phyloP scores from a whole-genome alignment of 2,329 filamentous ascomycete genomes.

The Rhinocladiella mackenziei region DNA sequence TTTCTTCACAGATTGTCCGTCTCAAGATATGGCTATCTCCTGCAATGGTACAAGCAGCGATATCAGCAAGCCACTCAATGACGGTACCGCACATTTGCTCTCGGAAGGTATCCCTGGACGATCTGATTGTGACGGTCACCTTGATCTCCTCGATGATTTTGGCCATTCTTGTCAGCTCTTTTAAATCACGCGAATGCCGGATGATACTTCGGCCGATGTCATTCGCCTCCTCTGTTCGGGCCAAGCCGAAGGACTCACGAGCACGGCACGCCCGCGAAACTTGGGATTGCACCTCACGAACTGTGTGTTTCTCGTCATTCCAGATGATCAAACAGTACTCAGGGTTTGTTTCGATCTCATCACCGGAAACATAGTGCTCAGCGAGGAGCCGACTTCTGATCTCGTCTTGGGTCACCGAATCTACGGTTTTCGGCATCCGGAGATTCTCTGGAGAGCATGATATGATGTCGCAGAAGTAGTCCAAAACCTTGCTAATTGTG shows the following conservation, averaged over 20 bases:
- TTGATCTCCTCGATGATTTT: constrained; percentile 91
- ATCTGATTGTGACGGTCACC: constrained; percentile 90
- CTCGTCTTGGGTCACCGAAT: constrained; percentile 79
- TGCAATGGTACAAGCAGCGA: constrained; percentile 81
- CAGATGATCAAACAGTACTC: constrained; percentile 86
- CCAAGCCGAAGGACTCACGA: constrained; percentile 62
- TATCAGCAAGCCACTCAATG: constrained; percentile 92
- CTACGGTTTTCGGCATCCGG: constrained; percentile 74
- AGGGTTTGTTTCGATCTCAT: constrained; percentile 58
- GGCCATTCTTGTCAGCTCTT: constrained; percentile 70
- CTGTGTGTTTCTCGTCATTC: constrained; percentile 99
- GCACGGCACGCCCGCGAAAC: constrained; percentile 83
- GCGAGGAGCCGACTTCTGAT: constrained; percentile 69
- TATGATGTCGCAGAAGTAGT: constrained; percentile 96
- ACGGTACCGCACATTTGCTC: constrained; percentile 99
- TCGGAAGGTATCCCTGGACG: constrained; percentile 87
- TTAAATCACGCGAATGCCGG: constrained; percentile 68
- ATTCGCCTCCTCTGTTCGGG: constrained; percentile 83
- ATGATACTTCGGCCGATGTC: constrained; percentile 82
- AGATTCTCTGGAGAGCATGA: constrained; percentile 97
- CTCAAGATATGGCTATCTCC: constrained; percentile 74
- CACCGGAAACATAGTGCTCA: constrained; percentile 65
- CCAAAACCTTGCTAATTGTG: constrained; percentile 79
- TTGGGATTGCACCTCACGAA: constrained; percentile 84
- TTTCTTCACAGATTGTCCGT: constrained; percentile 81